phyloP scores from a whole-genome alignment of 352 stramenopile genomes.

The Phytophthora boehmeriae region DNA sequence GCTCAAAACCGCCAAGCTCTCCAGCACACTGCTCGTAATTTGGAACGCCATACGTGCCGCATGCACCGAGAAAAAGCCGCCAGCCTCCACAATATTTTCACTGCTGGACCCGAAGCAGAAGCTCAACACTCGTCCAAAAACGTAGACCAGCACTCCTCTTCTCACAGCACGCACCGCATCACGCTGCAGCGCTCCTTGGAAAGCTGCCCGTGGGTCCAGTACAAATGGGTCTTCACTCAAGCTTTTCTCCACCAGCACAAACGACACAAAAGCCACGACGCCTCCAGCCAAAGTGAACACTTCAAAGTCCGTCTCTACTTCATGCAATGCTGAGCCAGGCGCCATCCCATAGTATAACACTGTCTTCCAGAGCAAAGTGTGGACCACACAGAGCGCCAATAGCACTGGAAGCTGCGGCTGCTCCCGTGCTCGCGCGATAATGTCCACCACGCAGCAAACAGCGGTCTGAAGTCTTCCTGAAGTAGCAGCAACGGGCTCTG shows the following conservation, averaged over 20 bases:
- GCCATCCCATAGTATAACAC: constrained; percentile 43
- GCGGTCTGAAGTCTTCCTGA: constrained; percentile 38
- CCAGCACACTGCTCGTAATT: constrained; percentile 46
- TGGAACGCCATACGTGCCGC: constrained; percentile 44
- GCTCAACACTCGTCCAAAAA: constrained; percentile 28
- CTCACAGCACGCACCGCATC: constrained; percentile 51
- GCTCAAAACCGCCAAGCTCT: constrained; percentile 51
- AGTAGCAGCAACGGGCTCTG: constrained; percentile 25
- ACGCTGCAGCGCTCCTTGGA: constrained; percentile 41
- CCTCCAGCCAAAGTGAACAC: constrained; percentile 45
- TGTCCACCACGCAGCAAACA: constrained; percentile 42
- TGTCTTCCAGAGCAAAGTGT: constrained; percentile 62
- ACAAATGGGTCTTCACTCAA: constrained; percentile 55
- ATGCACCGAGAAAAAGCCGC: constrained; percentile 30
- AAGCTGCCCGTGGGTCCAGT: constrained; percentile 47
- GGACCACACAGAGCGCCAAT: constrained; percentile 43
- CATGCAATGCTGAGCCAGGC: constrained; percentile 1
- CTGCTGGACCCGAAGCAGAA: constrained; percentile 18
- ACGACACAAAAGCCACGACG: constrained; percentile 49
- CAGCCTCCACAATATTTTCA: not conserved
- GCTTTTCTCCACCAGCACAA: constrained; percentile 48
- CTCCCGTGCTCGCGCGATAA: constrained; percentile 31
- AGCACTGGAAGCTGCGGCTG: constrained; percentile 57
- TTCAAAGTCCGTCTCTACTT: constrained; percentile 31
- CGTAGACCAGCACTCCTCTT: constrained; percentile 47